Evolutionary conservation across 352 stramenopile species (phyloP), one percentile per base, ranked within the genome.

Genomic region (Globisporangium iwayamae): DNA sequence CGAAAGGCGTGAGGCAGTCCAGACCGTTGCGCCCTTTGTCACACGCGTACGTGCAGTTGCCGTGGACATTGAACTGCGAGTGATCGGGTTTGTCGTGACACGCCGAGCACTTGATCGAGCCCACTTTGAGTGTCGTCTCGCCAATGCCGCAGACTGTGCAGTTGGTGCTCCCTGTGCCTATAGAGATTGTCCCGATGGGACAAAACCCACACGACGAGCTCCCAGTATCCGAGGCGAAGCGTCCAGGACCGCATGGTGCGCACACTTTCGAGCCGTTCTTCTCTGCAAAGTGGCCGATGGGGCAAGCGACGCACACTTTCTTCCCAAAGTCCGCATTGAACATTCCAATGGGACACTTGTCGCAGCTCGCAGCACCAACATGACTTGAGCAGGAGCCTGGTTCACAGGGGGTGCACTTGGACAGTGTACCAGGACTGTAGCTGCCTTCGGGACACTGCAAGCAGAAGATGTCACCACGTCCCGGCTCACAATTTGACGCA

Each of bases 1-100:
- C 87, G 56, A 95, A 95, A 1, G 87, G 87, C 1, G 87, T 95
- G 45, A 94, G 70, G 57, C 87, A 95, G 60, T 93, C 80, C 0
- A 93, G 68, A 5, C 84, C 87, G 38, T 79, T 92, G 7, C 83
- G 81, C 0, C 87, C 87, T 62, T 93, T 93, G 36, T 82, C 82
- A 47, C 87, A 95, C 1, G 81, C 83, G 58, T 95, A 95, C 10
- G 79, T 87, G 60, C 87, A 95, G 39, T 90, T 90, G 11, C 87
- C 87, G 4, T 54, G 76, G 52, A 93, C 76, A 32, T 95, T 94
- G 67, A 91, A 95, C 41, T 73, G 63, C 3, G 87, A 81, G 60
- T 94, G 81, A 6, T 73, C 68, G 2, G 87, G 87, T 54, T 93
- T 95, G 50, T 70, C 65, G 16, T 68, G 74, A 62, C 87, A 95